A percentile compares a stretch with the other conserved stretches of the same genome.
phyloP scores from a whole-genome alignment of 495 filamentous ascomycete species.

The Neurospora sublineolata region DNA sequence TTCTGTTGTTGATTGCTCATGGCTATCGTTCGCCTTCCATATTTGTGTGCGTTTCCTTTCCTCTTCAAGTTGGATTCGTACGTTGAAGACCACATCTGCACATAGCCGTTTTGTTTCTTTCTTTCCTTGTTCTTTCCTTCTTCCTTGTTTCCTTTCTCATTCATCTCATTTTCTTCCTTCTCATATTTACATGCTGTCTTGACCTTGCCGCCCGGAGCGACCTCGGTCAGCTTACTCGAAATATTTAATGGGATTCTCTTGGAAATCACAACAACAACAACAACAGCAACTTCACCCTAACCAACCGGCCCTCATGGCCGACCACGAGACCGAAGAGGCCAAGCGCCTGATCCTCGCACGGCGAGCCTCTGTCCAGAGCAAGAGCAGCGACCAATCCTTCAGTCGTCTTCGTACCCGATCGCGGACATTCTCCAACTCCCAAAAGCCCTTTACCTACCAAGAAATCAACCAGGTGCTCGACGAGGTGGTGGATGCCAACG shows the following conservation, averaged over 20 bases:
- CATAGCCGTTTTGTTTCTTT: background rate
- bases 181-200: background rate
- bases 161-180: background rate
- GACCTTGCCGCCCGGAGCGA: background rate
- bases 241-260: background rate
- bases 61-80: background rate
- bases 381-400: conserved; percentile 8
- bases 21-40: background rate
- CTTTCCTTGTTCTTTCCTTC: background rate
- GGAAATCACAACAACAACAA: background rate
- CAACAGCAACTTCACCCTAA: background rate
- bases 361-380: conserved; percentile 6
- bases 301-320: conserved; percentile 3
- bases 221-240: background rate
- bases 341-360: conserved; percentile 17
- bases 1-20: background rate
- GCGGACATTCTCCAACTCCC: background rate
- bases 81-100: background rate
- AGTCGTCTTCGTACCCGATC: conserved; percentile 6
- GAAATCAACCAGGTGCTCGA: conserved; percentile 21
- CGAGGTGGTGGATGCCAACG: conserved; percentile 18
- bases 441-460: conserved; percentile 12
- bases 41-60: background rate
- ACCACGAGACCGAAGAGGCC: conserved; percentile 15
- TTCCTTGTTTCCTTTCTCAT: background rate